Conservation (phyloP, 306 rosid genomes). For the Trifolium pratense region DNA sequence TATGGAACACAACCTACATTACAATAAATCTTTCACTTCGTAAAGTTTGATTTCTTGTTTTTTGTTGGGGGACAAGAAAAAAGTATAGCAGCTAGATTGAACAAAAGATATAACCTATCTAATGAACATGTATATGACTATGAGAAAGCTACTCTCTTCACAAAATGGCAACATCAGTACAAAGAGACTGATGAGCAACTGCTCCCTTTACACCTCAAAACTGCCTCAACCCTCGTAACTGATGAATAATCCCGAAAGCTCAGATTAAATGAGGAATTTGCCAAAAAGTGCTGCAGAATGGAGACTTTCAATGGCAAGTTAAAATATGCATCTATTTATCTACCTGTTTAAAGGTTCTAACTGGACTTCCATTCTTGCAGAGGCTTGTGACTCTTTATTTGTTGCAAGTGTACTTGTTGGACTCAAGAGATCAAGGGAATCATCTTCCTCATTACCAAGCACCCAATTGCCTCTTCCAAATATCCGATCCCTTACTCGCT, state of each 20-base stretch:
- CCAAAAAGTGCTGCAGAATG: conserved; percentile 38
- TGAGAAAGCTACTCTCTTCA: conserved; percentile 44
- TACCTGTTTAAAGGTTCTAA: conserved; percentile 84
- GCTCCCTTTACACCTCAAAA: conserved; percentile 45
- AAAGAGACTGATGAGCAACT: conserved; percentile 19
- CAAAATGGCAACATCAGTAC: conserved; percentile 42
- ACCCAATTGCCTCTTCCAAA: conserved; percentile 86
- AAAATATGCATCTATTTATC: conserved; percentile 61
- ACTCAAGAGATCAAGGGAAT: conserved; percentile 77
- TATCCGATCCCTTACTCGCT: conserved; percentile 47
- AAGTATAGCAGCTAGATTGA: conserved; percentile 29
- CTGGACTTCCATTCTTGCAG: conserved; percentile 83
- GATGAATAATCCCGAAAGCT: conserved; percentile 42
- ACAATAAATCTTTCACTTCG: conserved; percentile 34
- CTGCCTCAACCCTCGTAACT: conserved; percentile 37
- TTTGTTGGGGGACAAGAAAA: not conserved
- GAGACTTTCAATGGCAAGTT: conserved; percentile 33
- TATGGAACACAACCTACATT: conserved; percentile 35
- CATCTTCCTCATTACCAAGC: conserved; percentile 87
- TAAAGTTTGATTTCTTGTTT: conserved; percentile 24
- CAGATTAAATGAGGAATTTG: conserved; percentile 28
- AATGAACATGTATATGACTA: conserved; percentile 38
- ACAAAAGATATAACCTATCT: conserved; percentile 42
- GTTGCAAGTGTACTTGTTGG: conserved; percentile 49
- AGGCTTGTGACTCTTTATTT: conserved; percentile 55